Conservation (phyloP, 2,329 filamentous ascomycete genomes). For the Fusarium agapanthi region DNA sequence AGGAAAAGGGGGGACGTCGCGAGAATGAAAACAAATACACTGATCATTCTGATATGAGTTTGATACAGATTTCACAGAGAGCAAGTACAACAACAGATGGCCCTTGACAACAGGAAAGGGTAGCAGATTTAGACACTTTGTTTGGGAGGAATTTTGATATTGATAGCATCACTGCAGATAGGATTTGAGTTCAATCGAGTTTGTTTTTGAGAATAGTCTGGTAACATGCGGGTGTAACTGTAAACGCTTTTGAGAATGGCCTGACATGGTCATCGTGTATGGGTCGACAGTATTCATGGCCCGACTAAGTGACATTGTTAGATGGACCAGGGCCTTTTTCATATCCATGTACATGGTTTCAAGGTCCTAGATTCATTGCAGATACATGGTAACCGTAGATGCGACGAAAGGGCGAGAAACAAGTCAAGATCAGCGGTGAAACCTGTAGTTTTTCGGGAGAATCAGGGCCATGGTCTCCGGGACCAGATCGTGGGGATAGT, state of each 20-base stretch:
- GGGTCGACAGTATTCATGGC: background rate
- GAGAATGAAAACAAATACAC: constrained; percentile 13
- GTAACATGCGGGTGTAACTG: background rate
- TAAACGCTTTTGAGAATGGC: background rate
- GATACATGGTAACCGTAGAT: background rate
- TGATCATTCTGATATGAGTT: constrained; percentile 26
- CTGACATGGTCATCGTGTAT: background rate
- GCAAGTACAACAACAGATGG: constrained; percentile 18
- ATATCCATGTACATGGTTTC: background rate
- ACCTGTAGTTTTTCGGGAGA: constrained; percentile 34
- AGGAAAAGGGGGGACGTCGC: constrained; percentile 14
- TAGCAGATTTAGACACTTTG: constrained; percentile 42
- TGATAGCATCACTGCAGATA: background rate
- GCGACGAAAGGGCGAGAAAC: background rate
- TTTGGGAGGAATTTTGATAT: constrained; percentile 29
- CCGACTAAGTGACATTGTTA: background rate
- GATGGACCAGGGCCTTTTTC: background rate
- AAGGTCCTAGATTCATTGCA: background rate
- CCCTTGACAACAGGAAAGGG: constrained; percentile 40
- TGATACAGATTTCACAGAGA: constrained; percentile 30
- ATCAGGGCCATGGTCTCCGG: constrained; percentile 24
- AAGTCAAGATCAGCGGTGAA: constrained; percentile 33
- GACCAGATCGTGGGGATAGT: constrained; percentile 11
- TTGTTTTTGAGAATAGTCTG: background rate
- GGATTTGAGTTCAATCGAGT: constrained; percentile 2